Evolutionary conservation across 768 basidiomycete genomes (phyloP).

Genomic region (Lactifluus rugatus): DNA sequence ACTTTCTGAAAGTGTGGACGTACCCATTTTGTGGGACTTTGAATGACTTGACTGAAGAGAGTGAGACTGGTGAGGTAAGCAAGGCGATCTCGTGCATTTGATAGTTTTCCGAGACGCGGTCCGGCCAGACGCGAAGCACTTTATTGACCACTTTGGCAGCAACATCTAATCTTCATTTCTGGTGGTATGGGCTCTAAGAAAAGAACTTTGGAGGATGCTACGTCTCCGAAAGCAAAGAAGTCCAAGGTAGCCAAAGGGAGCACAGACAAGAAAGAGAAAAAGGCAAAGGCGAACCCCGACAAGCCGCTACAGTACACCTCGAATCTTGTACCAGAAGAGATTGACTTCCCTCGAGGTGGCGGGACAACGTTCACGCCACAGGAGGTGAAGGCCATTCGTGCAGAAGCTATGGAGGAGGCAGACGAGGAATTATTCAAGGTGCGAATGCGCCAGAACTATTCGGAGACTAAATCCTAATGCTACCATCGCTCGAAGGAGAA

Average conservation of each 20-base stretch:
- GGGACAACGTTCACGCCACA: slow-evolving; percentile 81
- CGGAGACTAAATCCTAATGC: background rate
- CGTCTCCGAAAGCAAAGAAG: slow-evolving; percentile 52
- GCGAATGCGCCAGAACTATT: slow-evolving; percentile 17
- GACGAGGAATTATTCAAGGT: slow-evolving; percentile 71
- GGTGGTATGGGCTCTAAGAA: slow-evolving; percentile 43
- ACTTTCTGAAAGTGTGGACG: background rate
- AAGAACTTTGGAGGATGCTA: slow-evolving; percentile 47
- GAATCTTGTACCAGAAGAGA: slow-evolving; percentile 50
- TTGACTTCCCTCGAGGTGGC: slow-evolving; percentile 94
- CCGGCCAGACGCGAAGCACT: too few species aligned
- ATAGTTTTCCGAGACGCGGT: background rate
- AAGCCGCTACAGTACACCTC: slow-evolving; percentile 29
- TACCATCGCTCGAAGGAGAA: slow-evolving; percentile 12
- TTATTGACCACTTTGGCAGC: too few species aligned
- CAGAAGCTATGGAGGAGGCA: slow-evolving; percentile 79
- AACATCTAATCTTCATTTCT: background rate
- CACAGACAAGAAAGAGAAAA: slow-evolving; percentile 24
- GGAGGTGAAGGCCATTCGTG: slow-evolving; percentile 77
- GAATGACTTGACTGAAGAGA: background rate
- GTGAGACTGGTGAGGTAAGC: background rate
- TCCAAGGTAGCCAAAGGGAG: slow-evolving; percentile 32
- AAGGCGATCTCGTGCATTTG: background rate
- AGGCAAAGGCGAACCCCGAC: slow-evolving; percentile 21
- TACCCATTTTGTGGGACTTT: slow-evolving; percentile 13